phyloP scores from a whole-genome alignment of 2,329 filamentous ascomycete genomes.

The Sclerotinia borealis region DNA sequence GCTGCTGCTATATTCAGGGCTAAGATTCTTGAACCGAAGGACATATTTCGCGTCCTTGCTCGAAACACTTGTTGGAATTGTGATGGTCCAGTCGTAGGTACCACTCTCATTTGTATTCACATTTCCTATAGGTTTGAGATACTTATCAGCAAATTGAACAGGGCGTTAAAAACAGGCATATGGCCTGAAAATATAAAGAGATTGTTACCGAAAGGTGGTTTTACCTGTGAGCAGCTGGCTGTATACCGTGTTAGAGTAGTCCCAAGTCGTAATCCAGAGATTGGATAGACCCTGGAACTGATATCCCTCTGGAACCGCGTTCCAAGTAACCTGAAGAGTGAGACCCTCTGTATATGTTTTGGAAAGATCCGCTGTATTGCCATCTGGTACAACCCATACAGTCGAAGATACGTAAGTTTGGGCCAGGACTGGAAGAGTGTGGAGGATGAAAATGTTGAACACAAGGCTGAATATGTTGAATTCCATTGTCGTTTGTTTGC shows the following conservation, averaged over 20 bases:
- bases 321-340: background rate
- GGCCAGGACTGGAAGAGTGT: background rate
- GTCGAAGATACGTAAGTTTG: background rate
- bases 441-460: background rate
- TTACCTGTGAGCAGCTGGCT: background rate
- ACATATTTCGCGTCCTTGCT: background rate
- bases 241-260: background rate
- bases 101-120: background rate
- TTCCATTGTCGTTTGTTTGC: background rate
- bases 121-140: background rate
- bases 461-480: background rate
- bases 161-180: background rate
- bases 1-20: background rate
- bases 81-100: background rate
- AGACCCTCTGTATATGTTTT: background rate
- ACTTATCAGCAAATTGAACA: background rate
- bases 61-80: background rate
- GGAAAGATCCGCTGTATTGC: background rate
- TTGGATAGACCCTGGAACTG: background rate
- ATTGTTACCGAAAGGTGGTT: no score
- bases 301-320: background rate
- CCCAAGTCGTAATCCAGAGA: background rate
- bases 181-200: no score
- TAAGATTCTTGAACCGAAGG: background rate
- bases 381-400: constrained; percentile 1